Evolutionary conservation across 1,139 yeast genomes (phyloP).

Genomic region (Hansenula sp.): DNA sequence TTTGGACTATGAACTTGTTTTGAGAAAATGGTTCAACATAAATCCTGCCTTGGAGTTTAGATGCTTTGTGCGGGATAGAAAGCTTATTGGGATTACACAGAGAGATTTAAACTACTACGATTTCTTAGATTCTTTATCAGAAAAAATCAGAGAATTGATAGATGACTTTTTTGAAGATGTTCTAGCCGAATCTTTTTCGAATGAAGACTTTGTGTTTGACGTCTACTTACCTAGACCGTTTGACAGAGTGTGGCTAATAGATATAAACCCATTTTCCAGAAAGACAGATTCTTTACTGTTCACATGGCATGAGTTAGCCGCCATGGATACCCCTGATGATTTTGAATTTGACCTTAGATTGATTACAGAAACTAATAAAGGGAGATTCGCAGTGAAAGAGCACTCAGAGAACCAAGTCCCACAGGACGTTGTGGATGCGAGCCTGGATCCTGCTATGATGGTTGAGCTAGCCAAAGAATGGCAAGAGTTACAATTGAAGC

Average conservation of each 20-base stretch:
- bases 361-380: conserved; percentile 61
- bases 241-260: conserved; percentile 61
- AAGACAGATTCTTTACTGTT: conserved; percentile 73
- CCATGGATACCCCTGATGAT: conserved; percentile 29
- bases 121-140: conserved; percentile 48
- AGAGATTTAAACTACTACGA: conserved; percentile 81
- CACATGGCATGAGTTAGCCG: conserved; percentile 75
- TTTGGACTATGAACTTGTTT: conserved; percentile 54
- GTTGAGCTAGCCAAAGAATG: conserved; percentile 62
- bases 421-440: conserved; percentile 81
- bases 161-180: conserved; percentile 50
- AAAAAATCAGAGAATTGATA: conserved; percentile 43
- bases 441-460: conserved; percentile 58
- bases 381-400: conserved; percentile 73
- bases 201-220: conserved; percentile 64
- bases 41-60: conserved; percentile 92
- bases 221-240: conserved; percentile 78
- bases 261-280: conserved; percentile 79
- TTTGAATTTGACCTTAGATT: conserved; percentile 54
- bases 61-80: conserved; percentile 63
- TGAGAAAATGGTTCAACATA: conserved; percentile 75
- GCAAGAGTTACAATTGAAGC: conserved; percentile 35
- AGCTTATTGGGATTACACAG: conserved; percentile 72
- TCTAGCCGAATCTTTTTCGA: conserved; percentile 47
- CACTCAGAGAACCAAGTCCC: conserved; percentile 93